Base-by-base conservation (phyloP, 208 protist genomes). In the Acanthamoeba triangularis region DNA sequence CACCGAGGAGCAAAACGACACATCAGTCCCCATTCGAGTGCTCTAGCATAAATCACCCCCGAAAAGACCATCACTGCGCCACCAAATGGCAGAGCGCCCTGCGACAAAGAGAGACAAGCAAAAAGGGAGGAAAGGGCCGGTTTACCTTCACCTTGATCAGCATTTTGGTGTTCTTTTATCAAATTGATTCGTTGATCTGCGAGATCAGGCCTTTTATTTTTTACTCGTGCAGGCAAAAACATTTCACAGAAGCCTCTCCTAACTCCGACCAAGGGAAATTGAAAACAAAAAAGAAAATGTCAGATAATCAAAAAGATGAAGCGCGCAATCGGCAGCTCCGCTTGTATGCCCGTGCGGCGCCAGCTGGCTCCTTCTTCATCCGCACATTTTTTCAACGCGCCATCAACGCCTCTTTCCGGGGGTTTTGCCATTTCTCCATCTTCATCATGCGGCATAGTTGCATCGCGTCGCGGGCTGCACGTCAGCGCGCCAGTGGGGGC, bases 71-170 rank as follows among this genome's bases (percentile, higher is more conserved):
- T 87, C 78, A 87, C 78, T 18, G 33, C 67, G 67, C 2, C 16
- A 30, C 10, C 4, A 23, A 33, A 37, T 74, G 14, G 28, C 5
- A 20, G 65, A 78, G 30, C 35, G 3, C 2, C 2, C 28, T 18
- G 63, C n/a, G 63, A n/a, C n/a, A 14, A 69, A 69, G 63, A 35
- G 6, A 35, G 25, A 69, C 63, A 63, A 72, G 63, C 35, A 28
- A 6, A 69, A 35, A 2, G 23, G 18, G 59, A 25, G 69, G 18
- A 41, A 78, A 6, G 41, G 3, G 41, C 6, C 35, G 30, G 2
- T 41, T 56, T 87, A 87, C 78, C 78, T 87, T 87, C 20, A 87
- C 78, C 20, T 87, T 87, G 25, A 87, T 87, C 37, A 87, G n/a
- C 78, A 87, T 87, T 30, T 56, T 87, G 37, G 23, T 54, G 18